Base-by-base conservation (phyloP, 2,329 filamentous ascomycete genomes). In the Ceratocystis smalleyi region DNA sequence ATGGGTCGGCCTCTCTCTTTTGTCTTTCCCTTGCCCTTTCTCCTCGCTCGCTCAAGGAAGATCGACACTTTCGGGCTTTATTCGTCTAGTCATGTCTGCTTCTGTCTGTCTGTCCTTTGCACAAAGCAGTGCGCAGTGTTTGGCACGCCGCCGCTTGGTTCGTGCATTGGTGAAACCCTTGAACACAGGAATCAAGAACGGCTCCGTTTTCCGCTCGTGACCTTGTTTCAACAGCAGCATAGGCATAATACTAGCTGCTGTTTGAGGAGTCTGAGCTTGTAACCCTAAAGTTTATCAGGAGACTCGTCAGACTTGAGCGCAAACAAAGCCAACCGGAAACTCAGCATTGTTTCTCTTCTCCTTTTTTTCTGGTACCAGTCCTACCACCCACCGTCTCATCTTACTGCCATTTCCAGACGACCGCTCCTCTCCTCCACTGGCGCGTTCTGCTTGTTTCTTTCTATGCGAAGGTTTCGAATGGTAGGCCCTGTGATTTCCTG, bases 341-440 rank as follows among this genome's bases (percentile, higher is more conserved):
- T 40, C 10, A 40, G 10, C 10, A 12, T 40, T 40, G 12, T 51
- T 51, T 51, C 27, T 55, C 15, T 12, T 55, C 30, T 27, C 51
- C 49, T 54, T 24, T 54, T 8, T 51, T 15, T 17, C 22, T 32
- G 8, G 15, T 24, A 27, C 27, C 30, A 22, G 17, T 47, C 40
- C 59, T 43, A 10, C 59, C 59, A 59, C 45, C 40, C 57, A 43
- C 43, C 57, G 32, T 60, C 30, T 60, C 10, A 43, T 40, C 57
- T 35, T 35, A 19, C 43, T 43, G 57, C 17, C 43, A 40, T 4
- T 15, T 40, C 10, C 35, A 5, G 35, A 40, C 35, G 35, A 15
- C 12, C 10, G 1, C 40, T 60, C 27, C 57, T 60, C 30, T 43
- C 57, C 27, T 4, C 30, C 19, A 5, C 8, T 49, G n/a, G n/a